Percentiles rank a stretch among this genome's conserved stretches.
phyloP scores from a whole-genome alignment of 2,329 filamentous ascomycete species.

The Alternaria longipes region DNA sequence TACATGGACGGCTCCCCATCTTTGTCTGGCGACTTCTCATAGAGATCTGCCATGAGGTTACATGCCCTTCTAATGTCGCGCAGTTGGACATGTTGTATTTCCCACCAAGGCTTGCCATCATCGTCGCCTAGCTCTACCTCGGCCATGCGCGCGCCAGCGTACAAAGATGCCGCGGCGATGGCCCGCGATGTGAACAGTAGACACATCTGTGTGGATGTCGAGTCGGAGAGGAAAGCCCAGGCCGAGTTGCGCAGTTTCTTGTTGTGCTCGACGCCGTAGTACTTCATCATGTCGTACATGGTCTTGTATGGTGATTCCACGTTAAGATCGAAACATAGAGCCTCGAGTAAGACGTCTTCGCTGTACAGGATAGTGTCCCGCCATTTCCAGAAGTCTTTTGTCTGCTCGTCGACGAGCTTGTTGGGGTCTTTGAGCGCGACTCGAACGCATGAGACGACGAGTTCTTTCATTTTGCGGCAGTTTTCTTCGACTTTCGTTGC shows the following conservation, averaged over 20 bases:
- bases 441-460: conserved; percentile 92
- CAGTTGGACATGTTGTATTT: conserved; percentile 75
- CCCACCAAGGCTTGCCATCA: conserved; percentile 87
- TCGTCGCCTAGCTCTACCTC: conserved; percentile 76
- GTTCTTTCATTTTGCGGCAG: conserved; percentile 91
- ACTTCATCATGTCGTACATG: conserved; percentile 81
- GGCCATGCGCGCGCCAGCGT: conserved; percentile 82
- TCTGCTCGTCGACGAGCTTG: conserved; percentile 92
- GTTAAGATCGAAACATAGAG: conserved; percentile 91
- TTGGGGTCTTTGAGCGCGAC: conserved; percentile 94
- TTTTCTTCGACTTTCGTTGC: conserved; percentile 98
- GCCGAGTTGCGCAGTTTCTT: conserved; percentile 83
- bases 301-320: conserved; percentile 87
- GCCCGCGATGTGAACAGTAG: conserved; percentile 80
- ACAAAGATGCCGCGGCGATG: conserved; percentile 85
- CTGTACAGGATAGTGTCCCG: conserved; percentile 90
- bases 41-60: conserved; percentile 72
- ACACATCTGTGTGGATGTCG: conserved; percentile 83
- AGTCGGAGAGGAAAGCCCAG: conserved; percentile 95
- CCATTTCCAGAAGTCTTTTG: conserved; percentile 98
- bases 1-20: conserved; percentile 57
- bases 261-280: conserved; percentile 78
- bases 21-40: conserved; percentile 53
- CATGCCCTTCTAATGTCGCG: conserved; percentile 76
- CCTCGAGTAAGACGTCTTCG: conserved; percentile 91